Evolutionary conservation across 1,139 yeast genomes (phyloP).

Genomic region (Taphrina sp.): DNA sequence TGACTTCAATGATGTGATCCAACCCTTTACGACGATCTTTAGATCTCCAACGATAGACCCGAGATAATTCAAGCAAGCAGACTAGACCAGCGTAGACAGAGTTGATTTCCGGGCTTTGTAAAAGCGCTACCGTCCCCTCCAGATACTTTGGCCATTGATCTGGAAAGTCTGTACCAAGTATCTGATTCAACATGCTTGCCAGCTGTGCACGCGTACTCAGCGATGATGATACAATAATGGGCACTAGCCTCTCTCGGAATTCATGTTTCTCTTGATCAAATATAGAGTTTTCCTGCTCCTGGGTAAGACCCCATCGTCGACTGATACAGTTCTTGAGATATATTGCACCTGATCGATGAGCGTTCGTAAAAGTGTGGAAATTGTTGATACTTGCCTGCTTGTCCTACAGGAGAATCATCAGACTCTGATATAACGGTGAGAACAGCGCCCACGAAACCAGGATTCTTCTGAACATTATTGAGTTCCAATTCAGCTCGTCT

Average conservation of each 20-base stretch:
- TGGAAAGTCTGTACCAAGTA: slow-evolving; percentile 70
- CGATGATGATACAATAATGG: slow-evolving; percentile 50
- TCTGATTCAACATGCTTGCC: slow-evolving; percentile 64
- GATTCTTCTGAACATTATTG: slow-evolving; percentile 38
- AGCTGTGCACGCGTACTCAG: slow-evolving; percentile 56
- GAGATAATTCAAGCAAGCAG: slow-evolving; percentile 69
- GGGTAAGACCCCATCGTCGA: slow-evolving; percentile 57
- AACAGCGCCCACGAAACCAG: slow-evolving; percentile 83
- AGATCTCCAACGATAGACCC: slow-evolving; percentile 73
- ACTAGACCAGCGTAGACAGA: slow-evolving; percentile 72
- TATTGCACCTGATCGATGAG: slow-evolving; percentile 63
- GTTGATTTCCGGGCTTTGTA: slow-evolving; percentile 52
- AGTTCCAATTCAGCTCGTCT: slow-evolving; percentile 27
- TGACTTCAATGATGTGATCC: slow-evolving; percentile 59
- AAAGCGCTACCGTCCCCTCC: slow-evolving; percentile 57
- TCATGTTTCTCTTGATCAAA: slow-evolving; percentile 65
- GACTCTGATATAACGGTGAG: slow-evolving; percentile 62
- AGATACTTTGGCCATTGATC: slow-evolving; percentile 67
- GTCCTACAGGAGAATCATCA: slow-evolving; percentile 36
- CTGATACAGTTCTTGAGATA: slow-evolving; percentile 76
- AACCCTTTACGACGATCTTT: slow-evolving; percentile 60
- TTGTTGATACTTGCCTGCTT: slow-evolving; percentile 37
- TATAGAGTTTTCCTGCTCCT: slow-evolving; percentile 48
- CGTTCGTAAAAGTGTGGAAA: background rate
- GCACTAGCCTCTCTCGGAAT: slow-evolving; percentile 61